A percentile compares a stretch with the other conserved stretches of the same genome.
Conservation (phyloP, 371 early-diverging fungal genomes). For the Amoeboaphelidium occidentale region DNA sequence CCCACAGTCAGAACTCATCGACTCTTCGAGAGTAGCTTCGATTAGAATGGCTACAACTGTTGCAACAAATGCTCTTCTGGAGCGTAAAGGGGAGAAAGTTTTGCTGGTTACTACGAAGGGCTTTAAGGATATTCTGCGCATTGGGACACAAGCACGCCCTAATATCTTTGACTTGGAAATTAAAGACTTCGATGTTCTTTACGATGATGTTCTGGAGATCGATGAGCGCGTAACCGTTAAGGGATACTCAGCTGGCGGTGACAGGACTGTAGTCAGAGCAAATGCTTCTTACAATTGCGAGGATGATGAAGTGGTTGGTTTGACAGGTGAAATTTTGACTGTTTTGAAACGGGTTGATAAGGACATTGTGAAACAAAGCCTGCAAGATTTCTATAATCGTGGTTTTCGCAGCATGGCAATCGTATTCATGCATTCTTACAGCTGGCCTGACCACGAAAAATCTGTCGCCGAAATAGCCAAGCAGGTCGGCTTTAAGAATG, state of each 20-base stretch:
- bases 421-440: conserved; percentile 76
- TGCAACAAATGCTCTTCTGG: conserved; percentile 80
- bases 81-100: conserved; percentile 63
- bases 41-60: conserved; percentile 93
- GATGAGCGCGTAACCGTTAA: conserved; percentile 67
- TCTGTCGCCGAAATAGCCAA: conserved; percentile 36
- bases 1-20: conserved; percentile 40
- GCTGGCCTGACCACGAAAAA: conserved; percentile 57
- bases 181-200: conserved; percentile 51
- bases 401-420: conserved; percentile 68
- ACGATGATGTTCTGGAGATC: conserved; percentile 56
- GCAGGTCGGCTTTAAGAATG: conserved; percentile 45
- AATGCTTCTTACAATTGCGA: conserved; percentile 7
- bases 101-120: conserved; percentile 75
- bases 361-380: background rate
- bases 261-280: conserved; percentile 12
- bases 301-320: conserved; percentile 9
- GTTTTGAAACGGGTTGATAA: conserved; percentile 17
- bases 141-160: conserved; percentile 78
- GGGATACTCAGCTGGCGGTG: conserved; percentile 31
- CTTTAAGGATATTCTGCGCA: conserved; percentile 36
- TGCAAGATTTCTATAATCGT: conserved; percentile 27
- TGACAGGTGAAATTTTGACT: conserved; percentile 41
- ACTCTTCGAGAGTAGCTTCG: conserved; percentile 45
- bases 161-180: conserved; percentile 79